phyloP scores from a whole-genome alignment of 192 early-diverging fungal species.

The Coemansia sp. region DNA sequence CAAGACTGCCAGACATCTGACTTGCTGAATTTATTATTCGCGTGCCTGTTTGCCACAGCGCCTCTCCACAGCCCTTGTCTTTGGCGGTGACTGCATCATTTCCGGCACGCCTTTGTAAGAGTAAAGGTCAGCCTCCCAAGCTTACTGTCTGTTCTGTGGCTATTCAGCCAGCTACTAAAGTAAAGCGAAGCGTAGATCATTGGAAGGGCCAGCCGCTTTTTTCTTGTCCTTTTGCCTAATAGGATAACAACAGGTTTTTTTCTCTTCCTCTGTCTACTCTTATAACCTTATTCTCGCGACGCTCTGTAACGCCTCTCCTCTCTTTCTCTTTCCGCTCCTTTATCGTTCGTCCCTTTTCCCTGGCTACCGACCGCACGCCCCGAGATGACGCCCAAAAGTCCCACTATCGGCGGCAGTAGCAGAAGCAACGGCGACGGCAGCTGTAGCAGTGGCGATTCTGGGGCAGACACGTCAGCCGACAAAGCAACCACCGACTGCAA shows the following conservation, averaged over 20 bases:
- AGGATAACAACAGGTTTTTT: constrained; percentile 5
- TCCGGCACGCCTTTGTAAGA: not conserved
- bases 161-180: not conserved
- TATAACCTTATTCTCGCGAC: constrained; percentile 14
- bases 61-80: constrained; percentile 3
- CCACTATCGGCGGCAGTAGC: constrained; percentile 12
- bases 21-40: not conserved
- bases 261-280: constrained; percentile 1
- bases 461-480: constrained; percentile 13
- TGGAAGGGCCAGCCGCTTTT: constrained; percentile 14
- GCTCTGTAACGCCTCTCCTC: not conserved
- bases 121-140: not conserved
- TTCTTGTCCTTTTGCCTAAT: not conserved
- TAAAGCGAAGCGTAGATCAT: constrained; percentile 1
- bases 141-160: not conserved
- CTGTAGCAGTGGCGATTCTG: constrained; percentile 22
- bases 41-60: constrained; percentile 5
- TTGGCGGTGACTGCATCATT: not conserved
- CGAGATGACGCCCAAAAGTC: constrained; percentile 21
- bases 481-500: constrained; percentile 14
- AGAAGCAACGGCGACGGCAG: constrained; percentile 14
- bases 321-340: not conserved
- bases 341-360: not conserved
- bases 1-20: not conserved
- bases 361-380: constrained; percentile 2